Percentiles rank a stretch among this genome's conserved stretches.
phyloP scores from a whole-genome alignment of 2,329 filamentous ascomycete genomes.

The Uncinocarpus reesii region DNA sequence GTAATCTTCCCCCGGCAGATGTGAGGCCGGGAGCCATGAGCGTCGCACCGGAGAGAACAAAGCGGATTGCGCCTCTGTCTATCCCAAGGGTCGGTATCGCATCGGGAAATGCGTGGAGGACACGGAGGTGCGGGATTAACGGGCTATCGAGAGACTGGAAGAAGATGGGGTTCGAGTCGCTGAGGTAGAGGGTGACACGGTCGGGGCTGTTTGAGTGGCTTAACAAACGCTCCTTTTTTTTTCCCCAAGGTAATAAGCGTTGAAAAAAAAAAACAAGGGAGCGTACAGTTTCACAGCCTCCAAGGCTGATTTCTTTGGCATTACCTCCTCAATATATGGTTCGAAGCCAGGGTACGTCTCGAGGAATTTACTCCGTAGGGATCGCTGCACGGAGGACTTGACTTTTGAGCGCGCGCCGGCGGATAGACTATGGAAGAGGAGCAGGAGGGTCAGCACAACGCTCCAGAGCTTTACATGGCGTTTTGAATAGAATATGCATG shows the following conservation, averaged over 20 bases:
- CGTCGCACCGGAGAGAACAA: slow-evolving; percentile 84
- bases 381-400: slow-evolving; percentile 89
- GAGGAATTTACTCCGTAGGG: slow-evolving; percentile 69
- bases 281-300: slow-evolving; percentile 73
- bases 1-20: slow-evolving; percentile 67
- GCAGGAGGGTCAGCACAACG: background rate
- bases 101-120: slow-evolving; percentile 81
- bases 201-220: slow-evolving; percentile 55
- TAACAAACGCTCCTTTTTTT: too few species aligned
- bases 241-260: background rate
- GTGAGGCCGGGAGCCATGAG: slow-evolving; percentile 95
- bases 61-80: slow-evolving; percentile 91
- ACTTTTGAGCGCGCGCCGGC: slow-evolving; percentile 58
- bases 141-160: slow-evolving; percentile 72
- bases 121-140: slow-evolving; percentile 74
- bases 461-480: background rate
- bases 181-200: slow-evolving; percentile 76
- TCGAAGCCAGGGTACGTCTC: slow-evolving; percentile 76
- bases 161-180: slow-evolving; percentile 71
- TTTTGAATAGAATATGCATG: background rate
- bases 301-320: slow-evolving; percentile 88
- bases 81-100: slow-evolving; percentile 79
- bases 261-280: background rate
- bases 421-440: slow-evolving; percentile 12
- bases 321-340: slow-evolving; percentile 81